These are phyloP conservation scores for Wickerhamiella australiensis DNA, from an alignment of 805 yeast species.

Conservation along the genomic window DNA sequence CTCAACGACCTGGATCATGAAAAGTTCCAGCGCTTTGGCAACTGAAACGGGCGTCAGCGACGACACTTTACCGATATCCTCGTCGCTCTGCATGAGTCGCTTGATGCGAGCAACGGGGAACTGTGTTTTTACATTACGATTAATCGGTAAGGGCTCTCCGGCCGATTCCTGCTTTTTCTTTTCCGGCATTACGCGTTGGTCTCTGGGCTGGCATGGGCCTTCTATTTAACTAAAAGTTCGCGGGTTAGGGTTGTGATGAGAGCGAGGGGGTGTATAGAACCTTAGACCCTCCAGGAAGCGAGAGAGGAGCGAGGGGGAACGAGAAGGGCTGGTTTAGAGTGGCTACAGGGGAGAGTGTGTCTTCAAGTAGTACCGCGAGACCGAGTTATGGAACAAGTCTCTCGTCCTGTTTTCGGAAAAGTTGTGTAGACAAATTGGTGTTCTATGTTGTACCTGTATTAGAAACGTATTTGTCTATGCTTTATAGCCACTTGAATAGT, in stretches of 20 bases:
- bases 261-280: too few relatives aligned
- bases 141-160: conserved; percentile 17
- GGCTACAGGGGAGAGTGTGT: too few relatives aligned
- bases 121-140: conserved; percentile 31
- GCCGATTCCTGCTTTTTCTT: conserved; percentile 9
- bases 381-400: too few relatives aligned
- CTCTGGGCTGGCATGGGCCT: not conserved
- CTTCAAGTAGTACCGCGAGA: too few relatives aligned
- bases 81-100: conserved; percentile 95
- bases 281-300: too few relatives aligned
- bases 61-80: conserved; percentile 96
- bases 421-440: too few relatives aligned
- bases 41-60: conserved; percentile 98
- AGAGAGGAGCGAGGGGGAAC: too few relatives aligned
- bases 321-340: too few relatives aligned
- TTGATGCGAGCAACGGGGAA: conserved; percentile 70
- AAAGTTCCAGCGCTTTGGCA: conserved; percentile 86
- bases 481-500: too few relatives aligned
- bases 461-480: too few relatives aligned
- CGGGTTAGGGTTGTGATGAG: not conserved
- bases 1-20: conserved; percentile 79
- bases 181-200: conserved; percentile 6
- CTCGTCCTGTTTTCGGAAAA: too few relatives aligned
- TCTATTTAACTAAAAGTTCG: not conserved
- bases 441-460: too few relatives aligned